Evolutionary conservation across 2,329 filamentous ascomycete genomes (phyloP).

Genomic region (Aspergillus tubingensis): DNA sequence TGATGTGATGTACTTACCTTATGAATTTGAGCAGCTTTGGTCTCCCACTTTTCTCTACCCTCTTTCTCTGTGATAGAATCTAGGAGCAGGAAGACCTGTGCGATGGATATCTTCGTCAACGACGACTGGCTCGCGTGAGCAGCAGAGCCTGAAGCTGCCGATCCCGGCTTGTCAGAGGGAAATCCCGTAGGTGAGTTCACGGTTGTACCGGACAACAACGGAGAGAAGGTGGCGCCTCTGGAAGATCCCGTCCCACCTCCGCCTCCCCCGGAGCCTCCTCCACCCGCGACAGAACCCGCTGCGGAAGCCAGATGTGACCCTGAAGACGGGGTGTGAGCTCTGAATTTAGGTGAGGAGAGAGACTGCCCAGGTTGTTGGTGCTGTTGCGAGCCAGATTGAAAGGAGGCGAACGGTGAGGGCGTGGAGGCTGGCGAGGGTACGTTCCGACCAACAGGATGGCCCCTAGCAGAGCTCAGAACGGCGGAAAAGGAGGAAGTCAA

Average conservation of each 20-base stretch:
- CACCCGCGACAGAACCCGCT: slow-evolving; percentile 55
- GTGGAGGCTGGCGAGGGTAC: slow-evolving; percentile 57
- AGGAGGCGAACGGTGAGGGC: slow-evolving; percentile 57
- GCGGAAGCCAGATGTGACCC: slow-evolving; percentile 59
- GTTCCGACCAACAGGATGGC: slow-evolving; percentile 53
- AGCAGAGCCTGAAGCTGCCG: slow-evolving; percentile 40
- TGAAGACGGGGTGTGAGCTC: slow-evolving; percentile 58
- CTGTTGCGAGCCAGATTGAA: slow-evolving; percentile 58
- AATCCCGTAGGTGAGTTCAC: slow-evolving; percentile 56
- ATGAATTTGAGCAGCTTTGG: slow-evolving; percentile 85
- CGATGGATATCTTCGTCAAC: slow-evolving; percentile 89
- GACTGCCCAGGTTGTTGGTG: slow-evolving; percentile 52
- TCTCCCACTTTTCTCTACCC: slow-evolving; percentile 86
- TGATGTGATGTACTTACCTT: slow-evolving; percentile 65
- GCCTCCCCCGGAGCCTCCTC: slow-evolving; percentile 52
- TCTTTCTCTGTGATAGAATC: slow-evolving; percentile 95
- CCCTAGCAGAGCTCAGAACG: slow-evolving; percentile 52
- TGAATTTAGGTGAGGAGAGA: slow-evolving; percentile 58
- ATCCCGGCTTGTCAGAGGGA: slow-evolving; percentile 50
- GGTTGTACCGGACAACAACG: slow-evolving; percentile 59
- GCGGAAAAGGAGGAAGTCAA: slow-evolving; percentile 56
- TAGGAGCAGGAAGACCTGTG: slow-evolving; percentile 91
- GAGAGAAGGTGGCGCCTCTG: slow-evolving; percentile 61
- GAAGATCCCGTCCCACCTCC: slow-evolving; percentile 58
- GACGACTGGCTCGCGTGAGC: slow-evolving; percentile 57